A percentile compares a stretch with the other conserved stretches of the same genome.
These are phyloP conservation scores for Aureobasidium vineae DNA, from an alignment of 2,329 filamentous ascomycete species.

Conservation along the genomic window DNA sequence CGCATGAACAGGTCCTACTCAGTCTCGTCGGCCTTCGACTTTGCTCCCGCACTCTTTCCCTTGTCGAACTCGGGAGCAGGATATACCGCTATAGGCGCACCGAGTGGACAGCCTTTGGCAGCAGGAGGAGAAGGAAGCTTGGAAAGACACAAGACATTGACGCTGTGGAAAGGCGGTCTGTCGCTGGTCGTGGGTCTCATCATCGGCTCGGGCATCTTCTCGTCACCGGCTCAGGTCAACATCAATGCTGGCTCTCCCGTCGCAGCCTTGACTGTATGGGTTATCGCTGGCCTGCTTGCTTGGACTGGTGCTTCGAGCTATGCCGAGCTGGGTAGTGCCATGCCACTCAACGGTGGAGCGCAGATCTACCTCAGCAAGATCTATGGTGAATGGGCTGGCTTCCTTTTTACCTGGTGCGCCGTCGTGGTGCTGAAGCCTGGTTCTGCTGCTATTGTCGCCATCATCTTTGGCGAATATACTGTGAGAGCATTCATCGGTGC, in stretches of 20 bases:
- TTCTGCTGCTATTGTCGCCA: conserved; percentile 87
- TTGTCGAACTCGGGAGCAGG: conserved; percentile 70
- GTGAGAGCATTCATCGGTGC: conserved; percentile 82
- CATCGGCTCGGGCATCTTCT: conserved; percentile 96
- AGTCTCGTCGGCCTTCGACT: conserved; percentile 91
- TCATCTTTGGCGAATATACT: conserved; percentile 98
- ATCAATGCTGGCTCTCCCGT: conserved; percentile 87
- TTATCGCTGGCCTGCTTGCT: conserved; percentile 82
- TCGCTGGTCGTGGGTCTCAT: conserved; percentile 89
- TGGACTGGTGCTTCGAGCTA: conserved; percentile 97
- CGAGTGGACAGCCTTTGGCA: conserved; percentile 58
- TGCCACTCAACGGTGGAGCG: conserved; percentile 89
- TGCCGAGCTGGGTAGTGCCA: conserved; percentile 91
- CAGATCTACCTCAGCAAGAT: conserved; percentile 96
- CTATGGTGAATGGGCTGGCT: conserved; percentile 88
- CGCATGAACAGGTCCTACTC: conserved; percentile 70
- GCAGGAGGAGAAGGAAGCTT: conserved; percentile 69
- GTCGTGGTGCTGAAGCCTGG: conserved; percentile 93
- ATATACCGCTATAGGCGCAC: conserved; percentile 83
- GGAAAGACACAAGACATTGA: conserved; percentile 94
- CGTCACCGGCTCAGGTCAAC: conserved; percentile 89
- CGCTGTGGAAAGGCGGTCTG: conserved; percentile 89
- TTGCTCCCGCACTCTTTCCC: conserved; percentile 88
- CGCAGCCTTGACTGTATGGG: conserved; percentile 87
- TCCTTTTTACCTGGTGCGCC: conserved; percentile 95